A percentile compares a stretch with the other conserved stretches of the same genome.
phyloP scores from a whole-genome alignment of 306 rosid species.

The Prosopis cineraria region DNA sequence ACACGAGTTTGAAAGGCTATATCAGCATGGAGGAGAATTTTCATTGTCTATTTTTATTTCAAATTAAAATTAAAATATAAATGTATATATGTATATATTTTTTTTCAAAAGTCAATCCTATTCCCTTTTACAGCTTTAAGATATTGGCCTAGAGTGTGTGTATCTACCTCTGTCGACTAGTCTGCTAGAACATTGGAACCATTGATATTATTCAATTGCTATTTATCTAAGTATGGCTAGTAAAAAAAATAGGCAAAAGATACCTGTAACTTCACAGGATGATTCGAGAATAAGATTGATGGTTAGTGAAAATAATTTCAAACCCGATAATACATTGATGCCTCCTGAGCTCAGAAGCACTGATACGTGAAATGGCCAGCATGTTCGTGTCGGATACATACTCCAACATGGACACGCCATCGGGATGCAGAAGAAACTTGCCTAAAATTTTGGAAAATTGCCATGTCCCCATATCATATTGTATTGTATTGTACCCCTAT shows the following conservation, averaged over 20 bases:
- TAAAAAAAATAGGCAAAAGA: neutral
- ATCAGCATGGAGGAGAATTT: neutral
- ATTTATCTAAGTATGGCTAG: neutral
- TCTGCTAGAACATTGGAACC: neutral
- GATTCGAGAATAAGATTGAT: neutral
- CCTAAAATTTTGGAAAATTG: too few relatives aligned
- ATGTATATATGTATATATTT: too few relatives aligned
- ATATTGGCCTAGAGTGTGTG: neutral
- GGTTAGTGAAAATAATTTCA: neutral
- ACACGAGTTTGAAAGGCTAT: neutral
- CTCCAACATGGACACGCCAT: too few relatives aligned
- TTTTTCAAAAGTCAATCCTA: neutral
- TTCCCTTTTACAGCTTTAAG: neutral
- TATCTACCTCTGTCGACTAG: neutral
- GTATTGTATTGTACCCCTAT: too few relatives aligned
- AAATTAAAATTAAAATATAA: too few relatives aligned
- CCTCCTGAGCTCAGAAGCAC: too few relatives aligned
- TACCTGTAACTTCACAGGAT: neutral
- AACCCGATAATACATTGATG: neutral
- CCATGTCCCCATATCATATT: too few relatives aligned
- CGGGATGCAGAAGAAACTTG: too few relatives aligned
- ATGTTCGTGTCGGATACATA: too few relatives aligned
- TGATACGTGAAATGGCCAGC: too few relatives aligned
- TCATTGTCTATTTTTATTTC: neutral
- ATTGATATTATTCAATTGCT: neutral